Percentiles rank a stretch among this genome's conserved stretches.
phyloP scores from a whole-genome alignment of 208 protist species.

The Leishmania turanica region DNA sequence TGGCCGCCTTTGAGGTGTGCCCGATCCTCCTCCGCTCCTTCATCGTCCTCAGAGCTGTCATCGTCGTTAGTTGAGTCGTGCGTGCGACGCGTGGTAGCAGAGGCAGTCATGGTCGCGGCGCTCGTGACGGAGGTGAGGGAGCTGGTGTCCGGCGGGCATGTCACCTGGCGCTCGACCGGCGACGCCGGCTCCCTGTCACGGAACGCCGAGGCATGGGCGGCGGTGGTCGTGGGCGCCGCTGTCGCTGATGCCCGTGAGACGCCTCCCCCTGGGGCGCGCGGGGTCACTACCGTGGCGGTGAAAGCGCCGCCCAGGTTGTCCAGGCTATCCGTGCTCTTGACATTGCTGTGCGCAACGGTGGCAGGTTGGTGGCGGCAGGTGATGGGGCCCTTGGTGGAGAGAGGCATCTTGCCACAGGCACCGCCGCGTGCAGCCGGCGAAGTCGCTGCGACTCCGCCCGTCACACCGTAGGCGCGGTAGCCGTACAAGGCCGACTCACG shows the following conservation, averaged over 20 bases:
- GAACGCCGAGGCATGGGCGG: not conserved
- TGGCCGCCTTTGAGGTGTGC: too few relatives aligned
- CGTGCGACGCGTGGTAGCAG: constrained; percentile 1
- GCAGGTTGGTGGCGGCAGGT: not conserved
- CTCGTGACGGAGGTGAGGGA: constrained; percentile 8
- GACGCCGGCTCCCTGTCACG: not conserved
- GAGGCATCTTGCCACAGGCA: not conserved
- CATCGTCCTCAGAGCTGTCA: not conserved
- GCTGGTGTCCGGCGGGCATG: constrained; percentile 25
- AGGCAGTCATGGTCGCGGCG: constrained; percentile 6
- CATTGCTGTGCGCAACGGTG: not conserved
- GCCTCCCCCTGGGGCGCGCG: not conserved
- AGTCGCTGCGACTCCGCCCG: not conserved
- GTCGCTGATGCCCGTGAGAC: not conserved
- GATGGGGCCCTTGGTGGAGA: not conserved
- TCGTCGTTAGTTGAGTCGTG: not conserved
- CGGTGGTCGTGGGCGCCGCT: not conserved
- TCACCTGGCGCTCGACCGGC: not conserved
- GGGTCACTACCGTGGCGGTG: not conserved
- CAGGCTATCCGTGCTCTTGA: not conserved
- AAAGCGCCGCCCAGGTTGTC: not conserved
- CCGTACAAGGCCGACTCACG: constrained; percentile 5
- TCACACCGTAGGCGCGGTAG: constrained; percentile 14
- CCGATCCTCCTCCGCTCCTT: not conserved
- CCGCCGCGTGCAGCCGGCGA: not conserved